These are phyloP conservation scores for Didymella keratinophila DNA, from an alignment of 2,329 filamentous ascomycete genomes.

Conservation along the genomic window DNA sequence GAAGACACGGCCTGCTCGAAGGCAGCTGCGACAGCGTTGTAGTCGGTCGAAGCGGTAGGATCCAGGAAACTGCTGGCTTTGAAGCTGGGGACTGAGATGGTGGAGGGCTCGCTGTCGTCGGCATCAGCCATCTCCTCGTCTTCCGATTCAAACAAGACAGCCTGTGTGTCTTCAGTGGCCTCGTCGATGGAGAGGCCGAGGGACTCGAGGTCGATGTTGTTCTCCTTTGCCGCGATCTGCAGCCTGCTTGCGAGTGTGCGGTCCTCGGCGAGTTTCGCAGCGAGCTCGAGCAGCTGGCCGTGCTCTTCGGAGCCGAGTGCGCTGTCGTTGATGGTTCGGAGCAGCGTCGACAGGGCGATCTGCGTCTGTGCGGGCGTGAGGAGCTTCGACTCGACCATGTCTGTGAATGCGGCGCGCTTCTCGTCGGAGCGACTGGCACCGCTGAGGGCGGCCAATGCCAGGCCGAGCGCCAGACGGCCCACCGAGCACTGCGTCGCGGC, in stretches of 20 bases:
- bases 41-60: conserved; percentile 22
- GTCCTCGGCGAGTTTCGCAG: conserved; percentile 43
- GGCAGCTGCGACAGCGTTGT: conserved; percentile 41
- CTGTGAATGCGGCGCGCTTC: conserved; percentile 60
- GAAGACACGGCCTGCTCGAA: conserved; percentile 42
- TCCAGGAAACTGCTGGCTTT: conserved; percentile 41
- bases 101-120: conserved; percentile 52
- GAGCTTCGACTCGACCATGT: conserved; percentile 66
- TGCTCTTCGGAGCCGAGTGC: conserved; percentile 40
- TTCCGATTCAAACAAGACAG: conserved; percentile 49
- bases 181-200: conserved; percentile 52
- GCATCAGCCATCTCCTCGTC: conserved; percentile 59
- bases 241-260: conserved; percentile 63
- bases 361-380: conserved; percentile 69
- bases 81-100: conserved; percentile 36
- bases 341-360: conserved; percentile 71
- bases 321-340: conserved; percentile 58
- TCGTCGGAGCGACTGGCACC: conserved; percentile 30
- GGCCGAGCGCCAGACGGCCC: conserved; percentile 74
- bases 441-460: conserved; percentile 62
- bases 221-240: conserved; percentile 69
- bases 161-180: conserved; percentile 25
- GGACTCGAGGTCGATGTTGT: conserved; percentile 75
- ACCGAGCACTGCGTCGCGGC: conserved; percentile 71
- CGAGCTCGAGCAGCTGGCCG: conserved; percentile 42